Percentiles rank a stretch among this genome's conserved stretches.
These are phyloP conservation scores for Tuber microsphaerosporum DNA, from an alignment of 495 filamentous ascomycete species.

Conservation along the genomic window DNA sequence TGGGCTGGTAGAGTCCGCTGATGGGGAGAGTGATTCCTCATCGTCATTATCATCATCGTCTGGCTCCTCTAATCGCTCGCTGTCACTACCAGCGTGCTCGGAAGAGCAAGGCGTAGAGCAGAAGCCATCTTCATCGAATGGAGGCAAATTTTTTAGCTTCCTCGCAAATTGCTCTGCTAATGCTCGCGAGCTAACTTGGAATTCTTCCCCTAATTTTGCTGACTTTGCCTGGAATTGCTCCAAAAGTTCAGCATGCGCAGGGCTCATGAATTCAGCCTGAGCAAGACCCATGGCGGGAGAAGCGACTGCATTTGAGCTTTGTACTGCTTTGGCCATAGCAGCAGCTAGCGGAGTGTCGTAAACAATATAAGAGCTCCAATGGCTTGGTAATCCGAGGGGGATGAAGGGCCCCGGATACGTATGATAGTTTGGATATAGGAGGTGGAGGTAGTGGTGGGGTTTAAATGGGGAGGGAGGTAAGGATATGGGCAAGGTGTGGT, in stretches of 20 bases:
- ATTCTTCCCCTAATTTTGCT: background rate
- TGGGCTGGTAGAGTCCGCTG: background rate
- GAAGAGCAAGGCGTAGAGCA: background rate
- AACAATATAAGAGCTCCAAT: background rate
- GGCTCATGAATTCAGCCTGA: background rate
- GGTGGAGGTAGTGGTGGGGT: background rate
- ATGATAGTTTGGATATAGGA: background rate
- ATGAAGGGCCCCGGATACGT: background rate
- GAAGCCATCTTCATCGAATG: background rate
- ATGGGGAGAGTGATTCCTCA: background rate
- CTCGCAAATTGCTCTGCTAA: background rate
- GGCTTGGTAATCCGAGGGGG: background rate
- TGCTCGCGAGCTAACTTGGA: background rate
- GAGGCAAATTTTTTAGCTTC: background rate
- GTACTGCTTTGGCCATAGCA: background rate
- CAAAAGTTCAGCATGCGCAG: background rate
- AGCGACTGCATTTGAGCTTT: background rate
- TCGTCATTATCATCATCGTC: background rate
- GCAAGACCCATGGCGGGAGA: background rate
- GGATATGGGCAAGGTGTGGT: background rate
- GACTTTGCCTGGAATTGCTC: background rate
- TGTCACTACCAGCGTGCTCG: background rate
- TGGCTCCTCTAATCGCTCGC: background rate
- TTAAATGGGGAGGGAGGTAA: no score
- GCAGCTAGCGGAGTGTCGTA: background rate